A percentile compares a stretch with the other conserved stretches of the same genome.
These are phyloP conservation scores for Paraphaeosphaeria minitans DNA, from an alignment of 2,329 filamentous ascomycete species.

Conservation along the genomic window DNA sequence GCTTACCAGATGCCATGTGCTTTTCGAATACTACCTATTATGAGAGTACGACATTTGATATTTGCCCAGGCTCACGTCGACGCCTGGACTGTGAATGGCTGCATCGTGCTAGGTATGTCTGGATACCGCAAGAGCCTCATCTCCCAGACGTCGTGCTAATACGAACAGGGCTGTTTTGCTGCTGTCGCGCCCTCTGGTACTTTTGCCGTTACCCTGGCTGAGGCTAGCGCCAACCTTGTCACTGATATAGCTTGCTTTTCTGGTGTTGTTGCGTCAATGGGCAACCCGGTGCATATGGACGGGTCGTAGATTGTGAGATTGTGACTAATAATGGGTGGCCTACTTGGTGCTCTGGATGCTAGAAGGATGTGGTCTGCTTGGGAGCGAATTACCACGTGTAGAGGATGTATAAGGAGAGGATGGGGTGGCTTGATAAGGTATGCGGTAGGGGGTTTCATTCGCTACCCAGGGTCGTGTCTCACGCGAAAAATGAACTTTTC, in stretches of 20 bases:
- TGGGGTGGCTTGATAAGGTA: not conserved
- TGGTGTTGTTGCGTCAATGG: constrained; percentile 12
- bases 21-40: not conserved
- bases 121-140: not conserved
- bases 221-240: constrained; percentile 16
- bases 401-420: not conserved
- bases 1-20: not conserved
- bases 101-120: constrained; percentile 16
- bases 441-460: not conserved
- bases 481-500: not conserved
- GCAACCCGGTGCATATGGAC: constrained; percentile 12
- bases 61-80: constrained; percentile 11
- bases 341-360: constrained; percentile 12
- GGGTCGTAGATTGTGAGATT: not conserved
- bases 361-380: not conserved
- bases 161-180: constrained; percentile 14
- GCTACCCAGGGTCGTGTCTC: not conserved
- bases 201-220: constrained; percentile 19
- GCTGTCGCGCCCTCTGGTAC: constrained; percentile 18
- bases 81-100: constrained; percentile 14
- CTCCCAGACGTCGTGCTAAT: not conserved
- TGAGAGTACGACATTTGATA: not conserved
- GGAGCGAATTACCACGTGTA: no score
- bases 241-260: constrained; percentile 21
- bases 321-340: constrained; percentile 6